phyloP scores from a whole-genome alignment of 257 asterid genomes.

The Gardenia jasminoides region DNA sequence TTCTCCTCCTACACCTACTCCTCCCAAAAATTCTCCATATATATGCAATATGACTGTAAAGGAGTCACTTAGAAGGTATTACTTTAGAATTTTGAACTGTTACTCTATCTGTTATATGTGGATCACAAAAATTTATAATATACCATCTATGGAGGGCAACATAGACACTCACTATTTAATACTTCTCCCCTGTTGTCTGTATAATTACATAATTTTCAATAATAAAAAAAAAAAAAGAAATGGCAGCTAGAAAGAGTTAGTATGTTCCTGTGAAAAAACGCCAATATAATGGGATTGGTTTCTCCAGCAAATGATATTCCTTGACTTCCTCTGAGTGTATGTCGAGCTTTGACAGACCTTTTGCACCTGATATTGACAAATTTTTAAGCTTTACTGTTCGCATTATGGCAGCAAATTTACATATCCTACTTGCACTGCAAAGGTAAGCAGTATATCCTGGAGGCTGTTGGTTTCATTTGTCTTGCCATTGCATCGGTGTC shows the following conservation, averaged over 20 bases:
- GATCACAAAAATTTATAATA: not conserved
- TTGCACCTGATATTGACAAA: not conserved
- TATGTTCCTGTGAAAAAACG: not conserved
- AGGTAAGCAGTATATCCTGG: not conserved
- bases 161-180: no score
- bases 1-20: conserved; percentile 75
- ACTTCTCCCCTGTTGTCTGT: no score
- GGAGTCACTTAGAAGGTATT: conserved; percentile 71
- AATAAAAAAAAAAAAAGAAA: no score
- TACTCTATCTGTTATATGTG: not conserved
- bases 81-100: not conserved
- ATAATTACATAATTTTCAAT: no score
- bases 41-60: conserved; percentile 91
- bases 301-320: not conserved
- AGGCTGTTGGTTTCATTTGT: not conserved
- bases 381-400: no score
- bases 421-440: not conserved
- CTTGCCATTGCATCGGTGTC: not conserved
- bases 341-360: not conserved
- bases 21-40: conserved; percentile 82
- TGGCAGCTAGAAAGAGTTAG: not conserved
- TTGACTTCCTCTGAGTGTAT: not conserved
- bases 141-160: no score
- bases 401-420: not conserved
- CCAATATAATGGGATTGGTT: no score